Evolutionary conservation across 768 basidiomycete genomes (phyloP).

Genomic region (Suillus cothurnatus): DNA sequence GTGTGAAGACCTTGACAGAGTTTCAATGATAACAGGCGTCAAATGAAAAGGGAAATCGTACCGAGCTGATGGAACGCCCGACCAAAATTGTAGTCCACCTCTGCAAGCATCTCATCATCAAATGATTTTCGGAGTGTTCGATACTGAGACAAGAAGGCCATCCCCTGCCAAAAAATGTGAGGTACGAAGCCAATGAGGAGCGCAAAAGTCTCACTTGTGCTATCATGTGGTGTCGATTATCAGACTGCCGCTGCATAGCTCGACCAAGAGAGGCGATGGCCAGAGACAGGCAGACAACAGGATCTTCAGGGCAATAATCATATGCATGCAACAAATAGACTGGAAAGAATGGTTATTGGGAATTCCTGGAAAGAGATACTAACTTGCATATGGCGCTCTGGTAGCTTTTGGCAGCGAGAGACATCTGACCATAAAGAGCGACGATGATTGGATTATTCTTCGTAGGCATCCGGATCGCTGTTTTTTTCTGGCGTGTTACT

Average conservation of each 20-base stretch:
- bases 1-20: conserved; percentile 65
- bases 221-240: conserved; percentile 90
- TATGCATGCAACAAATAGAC: conserved; percentile 91
- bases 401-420: conserved; percentile 83
- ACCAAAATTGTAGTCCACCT: conserved; percentile 94
- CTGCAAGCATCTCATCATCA: conserved; percentile 48
- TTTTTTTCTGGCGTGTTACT: conserved; percentile 26
- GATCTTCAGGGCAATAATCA: conserved; percentile 82
- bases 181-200: background rate
- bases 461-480: conserved; percentile 51
- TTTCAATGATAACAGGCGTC: conserved; percentile 1
- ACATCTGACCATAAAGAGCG: conserved; percentile 80
- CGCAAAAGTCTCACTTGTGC: conserved; percentile 51
- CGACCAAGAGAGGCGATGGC: conserved; percentile 87
- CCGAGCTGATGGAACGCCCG: conserved; percentile 93
- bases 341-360: conserved; percentile 31
- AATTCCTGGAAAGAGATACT: background rate
- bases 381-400: conserved; percentile 88
- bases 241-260: conserved; percentile 91
- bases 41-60: conserved; percentile 33
- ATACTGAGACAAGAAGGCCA: conserved; percentile 86
- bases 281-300: conserved; percentile 80
- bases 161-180: conserved; percentile 48
- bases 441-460: conserved; percentile 73
- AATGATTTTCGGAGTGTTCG: conserved; percentile 57